Conservation (phyloP, 2,329 filamentous ascomycete species). For the Neospermospora avenae region DNA sequence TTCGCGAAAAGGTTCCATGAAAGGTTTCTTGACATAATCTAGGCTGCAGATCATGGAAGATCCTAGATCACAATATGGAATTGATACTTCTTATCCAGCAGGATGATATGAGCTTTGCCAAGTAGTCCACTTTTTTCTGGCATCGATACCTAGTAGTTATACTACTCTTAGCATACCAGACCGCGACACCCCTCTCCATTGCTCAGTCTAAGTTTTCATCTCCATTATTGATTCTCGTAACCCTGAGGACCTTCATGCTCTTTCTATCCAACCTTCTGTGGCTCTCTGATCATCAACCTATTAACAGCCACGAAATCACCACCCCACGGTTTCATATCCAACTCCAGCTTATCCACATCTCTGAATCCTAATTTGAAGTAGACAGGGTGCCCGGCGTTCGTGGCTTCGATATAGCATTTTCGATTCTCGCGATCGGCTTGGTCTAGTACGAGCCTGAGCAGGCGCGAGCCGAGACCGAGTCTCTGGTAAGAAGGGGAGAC, state of each 20-base stretch:
- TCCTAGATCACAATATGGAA: no score
- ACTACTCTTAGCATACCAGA: no score
- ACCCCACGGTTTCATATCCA: conserved; percentile 32
- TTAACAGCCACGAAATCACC: conserved; percentile 21
- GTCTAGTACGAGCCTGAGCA: conserved; percentile 38
- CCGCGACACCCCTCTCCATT: no score
- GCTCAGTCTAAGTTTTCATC: not conserved
- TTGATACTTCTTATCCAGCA: no score
- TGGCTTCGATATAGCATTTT: conserved; percentile 40
- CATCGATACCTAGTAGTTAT: no score
- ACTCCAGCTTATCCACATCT: conserved; percentile 24
- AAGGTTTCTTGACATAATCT: no score
- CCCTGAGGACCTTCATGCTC: no score
- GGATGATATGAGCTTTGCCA: no score
- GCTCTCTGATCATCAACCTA: conserved; percentile 32
- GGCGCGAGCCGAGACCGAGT: conserved; percentile 36
- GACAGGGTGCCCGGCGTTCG: conserved; percentile 35
- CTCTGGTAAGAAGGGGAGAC: conserved; percentile 37
- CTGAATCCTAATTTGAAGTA: conserved; percentile 40
- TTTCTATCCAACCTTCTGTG: conserved; percentile 7
- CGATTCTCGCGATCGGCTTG: conserved; percentile 37
- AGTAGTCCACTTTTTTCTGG: no score
- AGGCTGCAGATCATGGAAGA: no score
- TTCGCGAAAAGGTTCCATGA: no score
- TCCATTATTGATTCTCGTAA: not conserved